Conservation (phyloP, 2,329 filamentous ascomycete species). For the Colletotrichum brevisporum region DNA sequence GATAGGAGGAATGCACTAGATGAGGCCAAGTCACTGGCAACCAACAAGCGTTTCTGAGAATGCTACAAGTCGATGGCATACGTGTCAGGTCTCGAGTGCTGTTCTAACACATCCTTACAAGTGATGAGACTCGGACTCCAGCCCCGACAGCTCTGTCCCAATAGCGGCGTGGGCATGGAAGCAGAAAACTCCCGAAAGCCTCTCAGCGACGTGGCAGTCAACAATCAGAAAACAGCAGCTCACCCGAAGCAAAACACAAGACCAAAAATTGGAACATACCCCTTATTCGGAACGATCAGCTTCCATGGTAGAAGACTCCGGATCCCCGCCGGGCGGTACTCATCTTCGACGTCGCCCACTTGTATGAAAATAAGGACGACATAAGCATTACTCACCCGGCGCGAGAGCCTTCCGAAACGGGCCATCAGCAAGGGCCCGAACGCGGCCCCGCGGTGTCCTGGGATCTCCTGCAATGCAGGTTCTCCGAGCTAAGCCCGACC, state of each 20-base stretch:
- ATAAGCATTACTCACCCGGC: conserved; percentile 15
- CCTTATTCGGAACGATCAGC: not conserved
- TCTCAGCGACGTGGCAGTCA: not conserved
- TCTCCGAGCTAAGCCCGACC: conserved; percentile 11
- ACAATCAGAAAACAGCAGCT: not conserved
- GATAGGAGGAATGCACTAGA: no score
- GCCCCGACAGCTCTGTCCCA: no score
- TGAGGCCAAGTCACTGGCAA: no score
- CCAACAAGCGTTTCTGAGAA: no score
- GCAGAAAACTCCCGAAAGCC: not conserved
- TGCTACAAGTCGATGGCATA: no score
- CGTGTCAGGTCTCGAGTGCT: no score
- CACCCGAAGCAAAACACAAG: no score
- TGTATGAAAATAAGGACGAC: not conserved
- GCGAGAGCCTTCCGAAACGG: conserved; percentile 16
- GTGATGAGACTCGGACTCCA: no score
- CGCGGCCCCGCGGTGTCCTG: not conserved
- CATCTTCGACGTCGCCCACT: no score
- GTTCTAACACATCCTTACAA: no score
- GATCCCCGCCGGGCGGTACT: no score
- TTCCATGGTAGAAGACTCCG: not conserved
- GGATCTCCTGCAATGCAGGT: not conserved
- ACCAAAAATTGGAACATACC: not conserved
- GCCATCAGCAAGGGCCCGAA: not conserved
- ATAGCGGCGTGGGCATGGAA: not conserved